A percentile compares a stretch with the other conserved stretches of the same genome.
These are phyloP conservation scores for Pleurotus citrinopileatus DNA, from an alignment of 768 basidiomycete genomes.

Conservation along the genomic window DNA sequence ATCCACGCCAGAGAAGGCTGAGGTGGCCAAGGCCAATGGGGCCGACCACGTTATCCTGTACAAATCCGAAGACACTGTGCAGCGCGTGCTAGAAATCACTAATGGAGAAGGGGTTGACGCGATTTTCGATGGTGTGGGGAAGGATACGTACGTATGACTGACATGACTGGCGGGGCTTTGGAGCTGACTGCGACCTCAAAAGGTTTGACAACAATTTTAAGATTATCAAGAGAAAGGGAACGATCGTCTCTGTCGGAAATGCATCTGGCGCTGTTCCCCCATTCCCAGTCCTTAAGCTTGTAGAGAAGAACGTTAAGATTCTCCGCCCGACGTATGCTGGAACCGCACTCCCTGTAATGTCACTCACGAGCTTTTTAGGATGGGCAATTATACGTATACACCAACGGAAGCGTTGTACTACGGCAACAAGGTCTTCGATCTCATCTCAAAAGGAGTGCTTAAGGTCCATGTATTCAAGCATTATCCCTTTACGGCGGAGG, in stretches of 20 bases:
- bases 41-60: slow-evolving; percentile 88
- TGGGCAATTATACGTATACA: slow-evolving; percentile 71
- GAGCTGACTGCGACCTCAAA: neutral
- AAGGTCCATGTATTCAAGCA: slow-evolving; percentile 71
- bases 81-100: slow-evolving; percentile 72
- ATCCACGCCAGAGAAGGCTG: slow-evolving; percentile 81
- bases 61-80: slow-evolving; percentile 68
- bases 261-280: slow-evolving; percentile 84
- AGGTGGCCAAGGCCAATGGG: slow-evolving; percentile 73
- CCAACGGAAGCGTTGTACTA: slow-evolving; percentile 72
- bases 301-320: slow-evolving; percentile 79
- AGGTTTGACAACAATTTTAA: slow-evolving; percentile 82
- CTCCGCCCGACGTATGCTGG: slow-evolving; percentile 66
- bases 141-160: slow-evolving; percentile 70
- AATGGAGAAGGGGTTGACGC: slow-evolving; percentile 81
- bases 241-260: slow-evolving; percentile 88
- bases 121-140: slow-evolving; percentile 93
- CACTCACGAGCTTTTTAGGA: slow-evolving; percentile 32
- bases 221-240: slow-evolving; percentile 82
- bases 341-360: neutral
- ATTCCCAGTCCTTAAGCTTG: slow-evolving; percentile 70
- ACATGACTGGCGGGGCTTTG: neutral
- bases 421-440: slow-evolving; percentile 56
- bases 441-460: slow-evolving; percentile 56
- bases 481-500: slow-evolving; percentile 83